Evolutionary conservation across 495 filamentous ascomycete species (phyloP), one percentile per base, ranked within the genome.

Genomic region (Xanthoparmelia taractica): DNA sequence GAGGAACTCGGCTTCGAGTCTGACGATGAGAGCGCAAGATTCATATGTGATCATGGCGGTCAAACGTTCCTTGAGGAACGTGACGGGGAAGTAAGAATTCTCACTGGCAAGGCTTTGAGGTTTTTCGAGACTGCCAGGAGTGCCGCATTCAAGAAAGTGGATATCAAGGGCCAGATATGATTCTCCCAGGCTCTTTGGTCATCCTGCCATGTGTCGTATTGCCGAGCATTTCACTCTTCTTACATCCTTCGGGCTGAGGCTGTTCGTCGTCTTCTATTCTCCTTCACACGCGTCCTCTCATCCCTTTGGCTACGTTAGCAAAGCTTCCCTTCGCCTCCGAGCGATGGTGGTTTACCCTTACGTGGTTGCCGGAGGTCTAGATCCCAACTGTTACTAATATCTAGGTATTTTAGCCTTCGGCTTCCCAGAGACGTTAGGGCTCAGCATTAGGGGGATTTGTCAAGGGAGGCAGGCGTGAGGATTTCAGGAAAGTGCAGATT

Each of bases 111-210:
- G 77, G 89, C 87, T 37, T 81, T 80, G 31, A 71, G 71, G 52
- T 73, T 86, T 11, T 96, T 97, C 77, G 91, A 96, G 71, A 69
- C 72, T 48, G 81, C 87, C 50, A 88, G 86, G 68, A 71, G 74
- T 43, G 79, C 81, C 63, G 92, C 93, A 58, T 91, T 96, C 74
- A 79, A 83, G 68, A 86, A 86, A 70, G 86, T 97, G 78, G 93
- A 97, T 75, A 94, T 96, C 77, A 97, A 97, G 78, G 93, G 94
- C 69, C 93, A 97, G 74, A 92, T 96, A 68, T 96, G 83, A 89
- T 68, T 48, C 45, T 29, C 58, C 29, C n/a, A 34, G 34, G 50
- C 58, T 23, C 41, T 11, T 36, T 29, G 27, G 33, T 52, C 38
- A 59, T 33, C 33, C 47, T 25, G 31, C 59, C 59, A n/a, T 36